phyloP scores from a whole-genome alignment of 495 filamentous ascomycete species.

The Tetracladium setigerum region DNA sequence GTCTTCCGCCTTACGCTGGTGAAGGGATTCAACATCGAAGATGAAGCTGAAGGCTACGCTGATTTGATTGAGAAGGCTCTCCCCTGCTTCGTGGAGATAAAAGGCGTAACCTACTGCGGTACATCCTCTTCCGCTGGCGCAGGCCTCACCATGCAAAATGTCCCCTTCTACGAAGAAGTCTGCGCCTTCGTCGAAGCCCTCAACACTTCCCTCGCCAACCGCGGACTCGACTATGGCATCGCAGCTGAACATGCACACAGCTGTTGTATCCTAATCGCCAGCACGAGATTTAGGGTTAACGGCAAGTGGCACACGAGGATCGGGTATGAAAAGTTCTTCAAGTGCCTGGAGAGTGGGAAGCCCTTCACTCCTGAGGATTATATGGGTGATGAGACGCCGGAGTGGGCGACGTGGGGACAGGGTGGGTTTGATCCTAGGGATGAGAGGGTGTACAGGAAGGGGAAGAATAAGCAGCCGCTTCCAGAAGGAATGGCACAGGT shows the following conservation, averaged over 20 bases:
- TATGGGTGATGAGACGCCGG: slow-evolving; percentile 70
- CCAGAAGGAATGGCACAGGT: slow-evolving; percentile 10
- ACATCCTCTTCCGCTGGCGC: slow-evolving; percentile 72
- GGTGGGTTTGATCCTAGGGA: slow-evolving; percentile 92
- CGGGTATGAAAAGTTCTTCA: slow-evolving; percentile 83
- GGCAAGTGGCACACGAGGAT: slow-evolving; percentile 88
- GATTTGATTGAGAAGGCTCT: slow-evolving; percentile 76
- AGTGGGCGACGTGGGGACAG: slow-evolving; percentile 92
- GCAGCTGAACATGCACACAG: slow-evolving; percentile 92
- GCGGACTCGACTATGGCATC: slow-evolving; percentile 78
- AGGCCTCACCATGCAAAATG: slow-evolving; percentile 89
- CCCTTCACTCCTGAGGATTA: slow-evolving; percentile 84
- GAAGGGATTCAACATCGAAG: slow-evolving; percentile 93
- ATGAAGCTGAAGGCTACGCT: slow-evolving; percentile 86
- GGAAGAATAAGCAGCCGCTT: slow-evolving; percentile 33
- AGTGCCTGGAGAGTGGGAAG: slow-evolving; percentile 63
- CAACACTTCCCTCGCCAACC: slow-evolving; percentile 50
- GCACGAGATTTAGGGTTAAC: slow-evolving; percentile 58
- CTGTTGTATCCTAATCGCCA: slow-evolving; percentile 83
- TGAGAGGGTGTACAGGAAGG: slow-evolving; percentile 75
- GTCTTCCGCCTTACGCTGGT: slow-evolving; percentile 94
- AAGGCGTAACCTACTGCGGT: slow-evolving; percentile 95
- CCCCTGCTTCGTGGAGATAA: slow-evolving; percentile 88
- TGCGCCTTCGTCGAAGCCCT: slow-evolving; percentile 69
- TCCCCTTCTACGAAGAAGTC: slow-evolving; percentile 90